These are phyloP conservation scores for Cronartium quercuum DNA, from an alignment of 1,284 basidiomycete species.

Conservation along the genomic window DNA sequence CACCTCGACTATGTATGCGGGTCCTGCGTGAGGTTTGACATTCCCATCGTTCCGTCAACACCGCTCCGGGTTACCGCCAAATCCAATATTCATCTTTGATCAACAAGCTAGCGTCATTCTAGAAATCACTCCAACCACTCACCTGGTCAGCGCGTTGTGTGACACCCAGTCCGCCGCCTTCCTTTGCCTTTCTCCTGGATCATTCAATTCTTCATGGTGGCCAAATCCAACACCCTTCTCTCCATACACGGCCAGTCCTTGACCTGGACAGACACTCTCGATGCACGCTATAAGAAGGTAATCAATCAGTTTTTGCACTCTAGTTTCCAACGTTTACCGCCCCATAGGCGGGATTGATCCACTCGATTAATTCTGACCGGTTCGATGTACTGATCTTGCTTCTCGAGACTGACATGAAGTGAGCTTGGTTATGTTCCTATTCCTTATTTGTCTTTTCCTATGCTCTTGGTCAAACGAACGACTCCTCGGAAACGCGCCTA, in stretches of 20 bases:
- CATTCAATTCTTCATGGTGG: too few species aligned
- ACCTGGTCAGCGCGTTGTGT: too few species aligned
- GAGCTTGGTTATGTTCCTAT: background rate
- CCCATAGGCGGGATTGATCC: background rate
- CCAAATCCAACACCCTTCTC: too few species aligned
- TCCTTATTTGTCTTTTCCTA: background rate
- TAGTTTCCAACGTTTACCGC: background rate
- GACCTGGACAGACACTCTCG: slow-evolving; percentile 26
- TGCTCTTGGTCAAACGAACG: background rate
- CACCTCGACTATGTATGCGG: too few species aligned
- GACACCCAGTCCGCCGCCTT: too few species aligned
- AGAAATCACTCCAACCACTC: too few species aligned
- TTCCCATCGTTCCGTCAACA: too few species aligned
- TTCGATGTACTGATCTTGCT: background rate
- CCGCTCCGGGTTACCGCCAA: too few species aligned
- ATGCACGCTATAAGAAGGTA: slow-evolving; percentile 37
- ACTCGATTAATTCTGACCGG: background rate
- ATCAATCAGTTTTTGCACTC: background rate
- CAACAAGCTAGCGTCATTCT: too few species aligned
- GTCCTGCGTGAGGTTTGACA: too few species aligned
- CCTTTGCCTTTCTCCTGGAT: too few species aligned
- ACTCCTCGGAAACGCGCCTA: background rate
- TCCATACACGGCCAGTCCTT: background rate
- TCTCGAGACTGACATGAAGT: background rate
- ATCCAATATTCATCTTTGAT: too few species aligned